phyloP scores from a whole-genome alignment of 495 filamentous ascomycete genomes.

The Copromyces sp. region DNA sequence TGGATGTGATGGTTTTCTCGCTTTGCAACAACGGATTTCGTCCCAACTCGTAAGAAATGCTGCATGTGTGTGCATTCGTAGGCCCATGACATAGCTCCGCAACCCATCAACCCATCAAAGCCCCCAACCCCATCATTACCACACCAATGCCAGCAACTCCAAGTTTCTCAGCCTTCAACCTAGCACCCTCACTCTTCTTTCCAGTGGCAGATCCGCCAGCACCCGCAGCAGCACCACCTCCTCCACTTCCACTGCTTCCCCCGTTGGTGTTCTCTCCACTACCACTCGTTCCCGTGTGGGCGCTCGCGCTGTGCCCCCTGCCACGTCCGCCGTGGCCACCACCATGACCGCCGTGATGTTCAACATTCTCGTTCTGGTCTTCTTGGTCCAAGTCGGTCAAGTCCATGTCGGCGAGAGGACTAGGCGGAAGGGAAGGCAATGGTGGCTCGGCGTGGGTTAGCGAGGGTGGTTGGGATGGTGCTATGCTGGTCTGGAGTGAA shows the following conservation, averaged over 20 bases:
- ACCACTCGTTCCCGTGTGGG: not conserved
- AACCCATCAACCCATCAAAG: not conserved
- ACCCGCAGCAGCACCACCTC: not conserved
- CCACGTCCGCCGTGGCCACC: not conserved
- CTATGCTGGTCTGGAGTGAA: not conserved
- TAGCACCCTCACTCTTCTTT: not conserved
- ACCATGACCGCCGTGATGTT: not conserved
- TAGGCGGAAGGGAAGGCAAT: not conserved
- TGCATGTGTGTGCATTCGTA: not conserved
- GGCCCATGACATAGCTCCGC: not conserved
- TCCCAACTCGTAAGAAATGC: not conserved
- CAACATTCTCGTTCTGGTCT: not conserved
- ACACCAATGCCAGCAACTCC: not conserved
- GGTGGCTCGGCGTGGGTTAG: not conserved
- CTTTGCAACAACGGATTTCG: not conserved
- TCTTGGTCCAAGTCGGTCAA: not conserved
- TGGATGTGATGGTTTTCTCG: not conserved
- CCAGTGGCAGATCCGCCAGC: not conserved
- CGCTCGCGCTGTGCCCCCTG: not conserved
- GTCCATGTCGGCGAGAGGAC: not conserved
- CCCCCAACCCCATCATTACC: not conserved
- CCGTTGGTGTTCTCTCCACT: not conserved
- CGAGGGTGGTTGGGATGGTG: rapidly evolving
- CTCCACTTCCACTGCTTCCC: not conserved
- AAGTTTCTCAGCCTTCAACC: not conserved